Percentiles rank a stretch among this genome's conserved stretches.
Conservation (phyloP, 441 rosid species). For the Adansonia madagascariensis region DNA sequence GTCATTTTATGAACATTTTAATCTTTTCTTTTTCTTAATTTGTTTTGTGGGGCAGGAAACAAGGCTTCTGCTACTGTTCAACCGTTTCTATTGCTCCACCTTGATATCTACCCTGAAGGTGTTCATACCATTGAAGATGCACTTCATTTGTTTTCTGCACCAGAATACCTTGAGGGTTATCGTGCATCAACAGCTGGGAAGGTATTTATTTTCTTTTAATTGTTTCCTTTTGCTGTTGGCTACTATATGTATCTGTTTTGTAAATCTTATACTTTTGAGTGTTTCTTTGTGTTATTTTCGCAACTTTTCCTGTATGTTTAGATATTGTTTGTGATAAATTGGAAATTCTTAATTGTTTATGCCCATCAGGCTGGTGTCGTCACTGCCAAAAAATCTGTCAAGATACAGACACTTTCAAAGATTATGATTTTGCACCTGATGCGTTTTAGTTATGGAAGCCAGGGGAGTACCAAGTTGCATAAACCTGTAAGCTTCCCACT, state of each 20-base stretch:
- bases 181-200: slow-evolving; percentile 76
- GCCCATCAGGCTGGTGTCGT: slow-evolving; percentile 68
- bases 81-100: slow-evolving; percentile 84
- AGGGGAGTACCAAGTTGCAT: slow-evolving; percentile 87
- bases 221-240: slow-evolving; percentile 11
- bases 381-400: slow-evolving; percentile 77
- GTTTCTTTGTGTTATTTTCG: neutral
- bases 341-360: neutral
- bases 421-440: slow-evolving; percentile 89
- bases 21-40: slow-evolving; percentile 14
- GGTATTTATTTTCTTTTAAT: slow-evolving; percentile 45
- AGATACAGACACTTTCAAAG: slow-evolving; percentile 82
- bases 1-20: neutral
- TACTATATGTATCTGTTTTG: neutral
- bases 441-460: slow-evolving; percentile 95
- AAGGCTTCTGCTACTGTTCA: slow-evolving; percentile 86
- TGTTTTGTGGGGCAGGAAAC: slow-evolving; percentile 53
- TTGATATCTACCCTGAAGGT: slow-evolving; percentile 77
- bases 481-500: slow-evolving; percentile 91
- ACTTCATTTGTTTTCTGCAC: slow-evolving; percentile 71
- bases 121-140: slow-evolving; percentile 81
- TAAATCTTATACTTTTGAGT: neutral
- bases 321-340: slow-evolving; percentile 1
- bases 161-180: slow-evolving; percentile 91
- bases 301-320: neutral